phyloP scores from a whole-genome alignment of 2,329 filamentous ascomycete species.

The Scytalidium sp. region DNA sequence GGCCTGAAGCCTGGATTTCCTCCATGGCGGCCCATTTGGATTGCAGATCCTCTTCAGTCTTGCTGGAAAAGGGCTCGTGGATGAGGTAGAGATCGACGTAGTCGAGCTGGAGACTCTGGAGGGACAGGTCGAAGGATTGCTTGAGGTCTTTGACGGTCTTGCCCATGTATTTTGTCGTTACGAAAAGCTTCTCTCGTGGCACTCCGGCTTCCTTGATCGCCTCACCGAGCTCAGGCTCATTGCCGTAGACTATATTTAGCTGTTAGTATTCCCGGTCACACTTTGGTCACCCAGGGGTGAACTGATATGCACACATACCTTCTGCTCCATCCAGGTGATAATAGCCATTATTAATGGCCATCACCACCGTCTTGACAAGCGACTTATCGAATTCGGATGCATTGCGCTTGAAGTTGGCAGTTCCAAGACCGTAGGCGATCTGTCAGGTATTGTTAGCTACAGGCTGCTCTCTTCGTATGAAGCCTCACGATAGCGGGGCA shows the following conservation, averaged over 20 bases:
- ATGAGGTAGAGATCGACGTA: slow-evolving; percentile 72
- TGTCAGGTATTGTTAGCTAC: slow-evolving; percentile 26
- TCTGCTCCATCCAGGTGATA: slow-evolving; percentile 74
- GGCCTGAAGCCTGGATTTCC: slow-evolving; percentile 63
- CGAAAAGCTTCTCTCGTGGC: slow-evolving; percentile 65
- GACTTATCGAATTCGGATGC: slow-evolving; percentile 46
- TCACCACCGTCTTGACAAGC: slow-evolving; percentile 48
- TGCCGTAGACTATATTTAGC: slow-evolving; percentile 49
- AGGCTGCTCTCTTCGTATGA: background rate
- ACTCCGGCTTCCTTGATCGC: slow-evolving; percentile 67
- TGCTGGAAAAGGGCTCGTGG: slow-evolving; percentile 54
- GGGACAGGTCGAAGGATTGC: slow-evolving; percentile 54
- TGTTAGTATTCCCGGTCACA: too few relatives aligned
- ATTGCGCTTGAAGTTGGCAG: slow-evolving; percentile 57
- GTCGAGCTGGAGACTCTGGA: slow-evolving; percentile 63
- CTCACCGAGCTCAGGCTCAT: slow-evolving; percentile 67
- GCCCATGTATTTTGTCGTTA: slow-evolving; percentile 58
- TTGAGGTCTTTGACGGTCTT: slow-evolving; percentile 28
- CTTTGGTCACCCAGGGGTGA: too few relatives aligned
- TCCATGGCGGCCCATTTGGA: slow-evolving; percentile 58
- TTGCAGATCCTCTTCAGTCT: slow-evolving; percentile 50
- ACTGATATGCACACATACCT: too few relatives aligned
- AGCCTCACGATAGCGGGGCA: too few relatives aligned
- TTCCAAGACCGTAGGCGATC: slow-evolving; percentile 72
- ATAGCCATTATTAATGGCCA: slow-evolving; percentile 67